Conservation (phyloP, 371 early-diverging fungal genomes). For the Mycotypha africana region DNA sequence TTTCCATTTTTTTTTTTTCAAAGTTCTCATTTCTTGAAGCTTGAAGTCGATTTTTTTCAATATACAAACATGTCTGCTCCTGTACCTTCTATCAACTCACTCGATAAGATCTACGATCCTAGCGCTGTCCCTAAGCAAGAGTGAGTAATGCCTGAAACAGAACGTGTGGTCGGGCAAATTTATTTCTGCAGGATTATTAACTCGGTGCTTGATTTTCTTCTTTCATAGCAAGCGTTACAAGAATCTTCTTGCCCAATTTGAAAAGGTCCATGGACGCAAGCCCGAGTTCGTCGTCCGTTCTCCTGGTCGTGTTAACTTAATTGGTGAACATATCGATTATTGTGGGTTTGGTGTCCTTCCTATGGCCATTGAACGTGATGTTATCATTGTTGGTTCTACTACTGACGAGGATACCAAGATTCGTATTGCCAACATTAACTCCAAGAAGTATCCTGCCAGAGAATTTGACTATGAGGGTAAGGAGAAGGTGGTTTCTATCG, state of each 20-base stretch:
- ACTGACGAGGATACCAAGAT: conserved; percentile 44
- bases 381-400: conserved; percentile 67
- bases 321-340: conserved; percentile 97
- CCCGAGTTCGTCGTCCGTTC: conserved; percentile 84
- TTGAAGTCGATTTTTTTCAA: too few species aligned
- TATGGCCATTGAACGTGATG: conserved; percentile 92
- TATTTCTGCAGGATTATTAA: too few species aligned
- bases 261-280: conserved; percentile 48
- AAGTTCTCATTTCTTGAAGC: too few species aligned
- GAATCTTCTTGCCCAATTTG: conserved; percentile 50
- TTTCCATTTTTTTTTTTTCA: conserved; percentile 3
- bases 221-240: conserved; percentile 50
- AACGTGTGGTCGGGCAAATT: too few species aligned
- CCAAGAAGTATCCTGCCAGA: conserved; percentile 56
- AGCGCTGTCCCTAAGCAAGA: conserved; percentile 31
- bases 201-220: background rate
- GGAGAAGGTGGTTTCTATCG: conserved; percentile 61
- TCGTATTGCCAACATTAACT: conserved; percentile 55
- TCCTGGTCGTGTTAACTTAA: conserved; percentile 93
- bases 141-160: too few species aligned
- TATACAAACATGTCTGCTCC: conserved; percentile 16
- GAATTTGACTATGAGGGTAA: conserved; percentile 55
- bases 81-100: conserved; percentile 32
- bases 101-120: conserved; percentile 36
- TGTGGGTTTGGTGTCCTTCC: conserved; percentile 92